Evolutionary conservation across 139 green algal species (phyloP), one percentile per base, ranked within the genome.

Genomic region (Penium margaritaceum): DNA sequence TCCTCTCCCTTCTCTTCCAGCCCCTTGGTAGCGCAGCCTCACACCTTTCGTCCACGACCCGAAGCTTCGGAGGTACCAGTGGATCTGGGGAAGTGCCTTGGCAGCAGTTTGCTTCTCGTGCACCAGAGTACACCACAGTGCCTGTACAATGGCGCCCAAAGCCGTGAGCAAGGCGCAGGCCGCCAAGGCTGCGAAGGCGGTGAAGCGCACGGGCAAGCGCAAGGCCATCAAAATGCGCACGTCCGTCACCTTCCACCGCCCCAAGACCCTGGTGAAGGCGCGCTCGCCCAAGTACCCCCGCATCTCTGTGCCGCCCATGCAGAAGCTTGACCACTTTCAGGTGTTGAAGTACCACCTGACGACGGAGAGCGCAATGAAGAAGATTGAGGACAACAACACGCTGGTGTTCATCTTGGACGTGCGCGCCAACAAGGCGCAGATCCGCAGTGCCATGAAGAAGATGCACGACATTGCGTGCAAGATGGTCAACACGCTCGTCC

Each of bases 321-420:
- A 47, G 35, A 84, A 86, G 74, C 77, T 86, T 19, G 81, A 86
- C 73, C 81, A 84, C 21, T 86, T 80, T 72, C 51, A 84, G 65
- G 88, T 97, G 51, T 84, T 99, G 67, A 96, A 97, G 88, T 96
- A 82, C 82, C 95, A 94, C 51, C 80, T 99, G 60, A 98, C 95
- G 37, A 99, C 93, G 35, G 95, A 99, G 87, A 95, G 90, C 30
- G 95, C 95, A 14, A 98, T 98, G 95, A 97, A 98, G 91, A 99
- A 98, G 90, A 98, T 98, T 81, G 95, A 99, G 85, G 93, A 98
- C 86, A 95, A 99, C 90, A 99, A 99, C 90, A 99, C 95, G 29
- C 86, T 99, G 74, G 88, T 96, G 9, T 96, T 97, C 85, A 94
- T 96, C 62, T 89, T 96, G 61, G 92, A 97, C 70, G 67, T 88